A percentile compares a stretch with the other conserved stretches of the same genome.
Conservation (phyloP, 2,329 filamentous ascomycete species). For the Dendryphion nanum region DNA sequence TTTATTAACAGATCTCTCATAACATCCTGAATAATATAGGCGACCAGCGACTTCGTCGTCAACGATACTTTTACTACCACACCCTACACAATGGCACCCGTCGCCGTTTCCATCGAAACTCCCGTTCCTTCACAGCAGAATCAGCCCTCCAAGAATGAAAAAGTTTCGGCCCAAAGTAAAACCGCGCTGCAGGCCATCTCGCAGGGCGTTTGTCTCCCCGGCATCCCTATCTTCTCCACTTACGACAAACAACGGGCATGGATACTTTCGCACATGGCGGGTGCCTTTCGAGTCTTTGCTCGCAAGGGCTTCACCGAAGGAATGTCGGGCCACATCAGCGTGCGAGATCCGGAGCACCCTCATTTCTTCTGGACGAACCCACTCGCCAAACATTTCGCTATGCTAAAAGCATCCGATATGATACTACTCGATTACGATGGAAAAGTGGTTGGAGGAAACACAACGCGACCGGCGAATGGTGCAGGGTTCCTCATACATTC, state of each 20-base stretch:
- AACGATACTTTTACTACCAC: no score
- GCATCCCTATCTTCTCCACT: conserved; percentile 57
- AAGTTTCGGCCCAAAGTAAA: conserved; percentile 7
- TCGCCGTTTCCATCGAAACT: conserved; percentile 19
- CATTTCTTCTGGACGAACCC: conserved; percentile 69
- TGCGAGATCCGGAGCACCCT: conserved; percentile 63
- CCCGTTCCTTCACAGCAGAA: conserved; percentile 12
- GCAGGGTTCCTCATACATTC: conserved; percentile 70
- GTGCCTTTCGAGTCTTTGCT: conserved; percentile 66
- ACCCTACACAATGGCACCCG: conserved; percentile 40
- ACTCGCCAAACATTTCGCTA: conserved; percentile 63
- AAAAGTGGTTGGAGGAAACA: conserved; percentile 63
- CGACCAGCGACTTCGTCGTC: no score
- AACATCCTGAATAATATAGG: no score
- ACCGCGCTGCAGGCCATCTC: conserved; percentile 44
- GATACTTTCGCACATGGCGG: conserved; percentile 64
- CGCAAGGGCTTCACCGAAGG: conserved; percentile 66
- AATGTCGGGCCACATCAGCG: conserved; percentile 66
- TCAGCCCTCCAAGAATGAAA: conserved; percentile 17
- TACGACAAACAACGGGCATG: conserved; percentile 60
- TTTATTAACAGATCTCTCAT: no score
- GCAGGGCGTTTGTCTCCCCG: conserved; percentile 48
- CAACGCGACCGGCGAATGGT: conserved; percentile 59
- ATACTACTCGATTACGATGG: conserved; percentile 64
- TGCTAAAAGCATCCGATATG: conserved; percentile 65